Conservation (phyloP, 106 monocot species). For the Alisma plantagoaquatica region DNA sequence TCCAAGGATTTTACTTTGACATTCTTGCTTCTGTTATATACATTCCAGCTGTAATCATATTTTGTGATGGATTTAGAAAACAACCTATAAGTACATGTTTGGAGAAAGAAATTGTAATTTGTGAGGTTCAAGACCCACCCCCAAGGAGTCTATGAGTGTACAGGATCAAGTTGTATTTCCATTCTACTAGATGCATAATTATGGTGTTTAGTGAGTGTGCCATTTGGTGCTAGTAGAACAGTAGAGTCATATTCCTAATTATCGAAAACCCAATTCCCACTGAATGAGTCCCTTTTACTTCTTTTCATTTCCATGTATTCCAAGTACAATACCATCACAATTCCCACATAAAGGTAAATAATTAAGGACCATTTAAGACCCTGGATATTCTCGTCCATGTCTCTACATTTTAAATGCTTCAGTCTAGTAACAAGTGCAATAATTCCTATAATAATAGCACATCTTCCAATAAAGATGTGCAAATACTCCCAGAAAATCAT, state of each 20-base stretch:
- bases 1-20: no score
- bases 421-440: conserved; percentile 73
- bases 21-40: no score
- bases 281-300: conserved; percentile 34
- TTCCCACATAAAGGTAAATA: conserved; percentile 45
- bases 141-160: conserved; percentile 60
- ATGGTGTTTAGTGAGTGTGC: conserved; percentile 26
- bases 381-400: conserved; percentile 63
- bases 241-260: conserved; percentile 83
- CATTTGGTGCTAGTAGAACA: conserved; percentile 55
- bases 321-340: conserved; percentile 54
- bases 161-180: conserved; percentile 92
- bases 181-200: conserved; percentile 37
- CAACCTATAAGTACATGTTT: no score
- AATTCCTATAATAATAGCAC: conserved; percentile 52
- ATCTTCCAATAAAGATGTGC: conserved; percentile 71
- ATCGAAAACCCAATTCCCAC: conserved; percentile 83
- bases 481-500: conserved; percentile 84
- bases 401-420: conserved; percentile 76
- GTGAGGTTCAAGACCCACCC: no score
- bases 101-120: no score
- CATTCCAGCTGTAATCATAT: no score
- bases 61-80: no score
- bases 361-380: conserved; percentile 80
- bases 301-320: conserved; percentile 52